Evolutionary conservation across 2,329 filamentous ascomycete species (phyloP).

Genomic region (Fusarium graminum): DNA sequence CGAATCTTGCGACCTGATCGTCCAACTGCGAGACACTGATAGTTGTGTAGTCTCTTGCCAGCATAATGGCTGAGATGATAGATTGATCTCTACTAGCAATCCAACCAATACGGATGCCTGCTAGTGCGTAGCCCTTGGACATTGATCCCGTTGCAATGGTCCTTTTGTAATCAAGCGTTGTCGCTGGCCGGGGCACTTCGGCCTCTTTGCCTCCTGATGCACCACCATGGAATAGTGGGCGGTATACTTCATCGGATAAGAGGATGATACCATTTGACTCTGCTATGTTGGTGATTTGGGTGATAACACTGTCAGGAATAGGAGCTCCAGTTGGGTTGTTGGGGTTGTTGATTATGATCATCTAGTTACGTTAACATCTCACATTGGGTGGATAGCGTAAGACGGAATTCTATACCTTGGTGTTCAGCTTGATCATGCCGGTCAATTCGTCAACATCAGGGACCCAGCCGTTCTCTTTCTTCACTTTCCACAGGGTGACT

Average conservation of each 20-base stretch:
- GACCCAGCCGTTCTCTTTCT: constrained; percentile 72
- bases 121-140: constrained; percentile 87
- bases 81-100: constrained; percentile 73
- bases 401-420: constrained; percentile 65
- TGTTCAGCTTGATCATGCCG: constrained; percentile 73
- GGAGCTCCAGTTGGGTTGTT: constrained; percentile 85
- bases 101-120: constrained; percentile 87
- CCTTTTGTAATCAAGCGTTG: constrained; percentile 78
- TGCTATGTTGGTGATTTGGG: constrained; percentile 73
- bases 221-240: constrained; percentile 80
- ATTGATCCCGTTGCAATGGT: constrained; percentile 82
- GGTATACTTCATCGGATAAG: constrained; percentile 84
- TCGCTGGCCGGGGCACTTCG: constrained; percentile 70
- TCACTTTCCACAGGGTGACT: constrained; percentile 81
- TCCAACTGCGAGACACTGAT: constrained; percentile 87
- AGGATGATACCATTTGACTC: constrained; percentile 73
- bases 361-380: constrained; percentile 35
- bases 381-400: fast-evolving
- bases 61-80: constrained; percentile 73
- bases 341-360: constrained; percentile 75
- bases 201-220: constrained; percentile 60
- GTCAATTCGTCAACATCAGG: constrained; percentile 76
- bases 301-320: constrained; percentile 71
- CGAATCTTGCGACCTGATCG: constrained; percentile 81
- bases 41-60: constrained; percentile 83